Percentiles rank a stretch among this genome's conserved stretches.
Evolutionary conservation across 805 yeast species (phyloP).

Genomic region (Ogataea siamensis): DNA sequence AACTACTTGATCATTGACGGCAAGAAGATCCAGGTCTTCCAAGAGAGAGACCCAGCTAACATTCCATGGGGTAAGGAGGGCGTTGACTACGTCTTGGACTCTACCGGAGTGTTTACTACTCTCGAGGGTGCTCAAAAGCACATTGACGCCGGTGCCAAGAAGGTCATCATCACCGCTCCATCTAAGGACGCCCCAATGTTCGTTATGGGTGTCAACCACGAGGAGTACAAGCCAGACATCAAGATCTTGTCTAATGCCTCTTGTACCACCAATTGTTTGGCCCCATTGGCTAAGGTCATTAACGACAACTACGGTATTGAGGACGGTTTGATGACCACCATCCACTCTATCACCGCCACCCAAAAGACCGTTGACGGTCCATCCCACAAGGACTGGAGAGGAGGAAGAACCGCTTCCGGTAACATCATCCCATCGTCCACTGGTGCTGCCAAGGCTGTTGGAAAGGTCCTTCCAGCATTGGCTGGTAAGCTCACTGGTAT

Average conservation of each 20-base stretch:
- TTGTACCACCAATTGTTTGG: slow-evolving; percentile 94
- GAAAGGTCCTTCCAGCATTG: slow-evolving; percentile 88
- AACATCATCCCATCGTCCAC: slow-evolving; percentile 95
- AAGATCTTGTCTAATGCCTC: slow-evolving; percentile 87
- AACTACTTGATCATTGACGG: slow-evolving; percentile 67
- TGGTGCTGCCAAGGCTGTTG: slow-evolving; percentile 98
- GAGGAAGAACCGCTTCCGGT: slow-evolving; percentile 95
- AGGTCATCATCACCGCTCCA: slow-evolving; percentile 93
- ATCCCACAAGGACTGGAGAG: slow-evolving; percentile 98
- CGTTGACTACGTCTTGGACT: slow-evolving; percentile 86
- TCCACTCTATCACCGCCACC: slow-evolving; percentile 94
- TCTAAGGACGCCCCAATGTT: slow-evolving; percentile 94
- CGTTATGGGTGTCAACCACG: slow-evolving; percentile 87
- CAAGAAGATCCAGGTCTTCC: slow-evolving; percentile 60
- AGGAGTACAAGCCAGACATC: slow-evolving; percentile 71
- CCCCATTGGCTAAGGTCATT: slow-evolving; percentile 89
- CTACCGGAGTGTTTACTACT: slow-evolving; percentile 92
- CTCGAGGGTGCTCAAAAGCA: slow-evolving; percentile 79
- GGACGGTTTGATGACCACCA: slow-evolving; percentile 94
- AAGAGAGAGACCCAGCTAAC: slow-evolving; percentile 80
- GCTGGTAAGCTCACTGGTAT: slow-evolving; percentile 94
- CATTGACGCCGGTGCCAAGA: slow-evolving; percentile 89
- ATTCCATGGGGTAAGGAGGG: slow-evolving; percentile 87
- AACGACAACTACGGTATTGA: slow-evolving; percentile 84
- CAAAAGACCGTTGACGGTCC: slow-evolving; percentile 97